These are phyloP conservation scores for Colletotrichum sidae DNA, from an alignment of 2,329 filamentous ascomycete species.

Conservation along the genomic window DNA sequence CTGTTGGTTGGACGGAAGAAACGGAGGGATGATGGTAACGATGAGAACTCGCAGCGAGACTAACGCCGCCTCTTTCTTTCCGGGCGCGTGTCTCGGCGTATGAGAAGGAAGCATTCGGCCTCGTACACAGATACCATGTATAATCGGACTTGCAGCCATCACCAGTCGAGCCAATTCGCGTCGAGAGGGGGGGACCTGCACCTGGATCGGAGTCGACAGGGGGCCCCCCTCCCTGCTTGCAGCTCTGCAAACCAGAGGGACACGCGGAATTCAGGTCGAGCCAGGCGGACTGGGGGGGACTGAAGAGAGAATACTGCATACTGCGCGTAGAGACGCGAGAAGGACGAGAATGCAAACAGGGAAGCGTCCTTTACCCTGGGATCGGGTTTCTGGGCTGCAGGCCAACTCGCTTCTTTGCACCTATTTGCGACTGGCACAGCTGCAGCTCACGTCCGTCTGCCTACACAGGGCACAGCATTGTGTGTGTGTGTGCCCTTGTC, in stretches of 20 bases:
- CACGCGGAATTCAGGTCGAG: no score
- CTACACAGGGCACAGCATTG: no score
- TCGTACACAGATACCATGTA: no score
- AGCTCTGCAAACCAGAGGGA: neutral
- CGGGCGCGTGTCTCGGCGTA: slow-evolving; percentile 27
- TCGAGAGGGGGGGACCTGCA: slow-evolving; percentile 1
- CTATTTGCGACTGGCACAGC: neutral
- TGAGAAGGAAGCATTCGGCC: no score
- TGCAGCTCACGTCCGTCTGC: no score
- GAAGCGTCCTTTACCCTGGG: no score
- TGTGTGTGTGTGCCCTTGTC: no score
- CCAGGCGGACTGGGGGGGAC: no score
- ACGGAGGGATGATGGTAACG: neutral
- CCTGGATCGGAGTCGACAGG: neutral
- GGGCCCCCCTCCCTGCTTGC: neutral
- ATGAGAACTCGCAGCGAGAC: neutral
- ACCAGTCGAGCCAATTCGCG: slow-evolving; percentile 8
- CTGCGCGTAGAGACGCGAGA: no score
- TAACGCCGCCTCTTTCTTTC: slow-evolving; percentile 9
- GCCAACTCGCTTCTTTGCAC: slow-evolving; percentile 10
- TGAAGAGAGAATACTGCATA: no score
- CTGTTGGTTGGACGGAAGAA: slow-evolving; percentile 25
- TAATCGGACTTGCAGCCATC: slow-evolving; percentile 2
- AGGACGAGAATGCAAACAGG: no score
- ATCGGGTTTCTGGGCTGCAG: no score